phyloP scores from a whole-genome alignment of 345 rosid genomes.

The Conringia planisiliqua region DNA sequence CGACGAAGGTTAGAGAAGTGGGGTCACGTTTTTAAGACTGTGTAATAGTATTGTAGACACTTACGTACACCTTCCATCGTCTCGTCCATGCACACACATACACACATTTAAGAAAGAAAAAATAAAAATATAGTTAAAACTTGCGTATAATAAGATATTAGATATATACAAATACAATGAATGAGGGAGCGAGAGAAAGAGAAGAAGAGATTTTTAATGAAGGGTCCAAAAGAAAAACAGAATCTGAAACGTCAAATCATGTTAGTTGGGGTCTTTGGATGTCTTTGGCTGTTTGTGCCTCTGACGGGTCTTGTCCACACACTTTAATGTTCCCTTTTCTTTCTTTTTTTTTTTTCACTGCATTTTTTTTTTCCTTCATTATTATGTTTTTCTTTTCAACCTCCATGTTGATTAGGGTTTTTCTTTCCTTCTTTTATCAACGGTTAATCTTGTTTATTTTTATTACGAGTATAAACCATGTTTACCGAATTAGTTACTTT shows the following conservation, averaged over 20 bases:
- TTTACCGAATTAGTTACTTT: background rate
- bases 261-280: constrained; percentile 64
- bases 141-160: background rate
- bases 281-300: constrained; percentile 36
- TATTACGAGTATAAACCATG: background rate
- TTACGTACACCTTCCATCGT: constrained; percentile 32
- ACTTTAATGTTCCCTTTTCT: constrained; percentile 26
- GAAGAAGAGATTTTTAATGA: constrained; percentile 1
- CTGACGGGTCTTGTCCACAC: constrained; percentile 45
- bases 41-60: constrained; percentile 29
- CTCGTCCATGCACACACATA: constrained; percentile 26
- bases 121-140: background rate
- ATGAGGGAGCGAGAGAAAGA: background rate
- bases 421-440: background rate
- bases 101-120: background rate
- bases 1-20: constrained; percentile 16
- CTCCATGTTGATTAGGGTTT: background rate
- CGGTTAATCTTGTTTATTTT: background rate
- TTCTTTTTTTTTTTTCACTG: background rate
- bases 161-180: background rate
- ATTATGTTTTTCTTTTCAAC: constrained; percentile 1
- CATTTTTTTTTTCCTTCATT: background rate
- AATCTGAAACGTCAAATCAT: constrained; percentile 98
- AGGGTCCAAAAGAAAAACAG: constrained; percentile 45
- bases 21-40: background rate